Base-by-base conservation (phyloP, 352 stramenopile species). In the Pythium phragmitis region DNA sequence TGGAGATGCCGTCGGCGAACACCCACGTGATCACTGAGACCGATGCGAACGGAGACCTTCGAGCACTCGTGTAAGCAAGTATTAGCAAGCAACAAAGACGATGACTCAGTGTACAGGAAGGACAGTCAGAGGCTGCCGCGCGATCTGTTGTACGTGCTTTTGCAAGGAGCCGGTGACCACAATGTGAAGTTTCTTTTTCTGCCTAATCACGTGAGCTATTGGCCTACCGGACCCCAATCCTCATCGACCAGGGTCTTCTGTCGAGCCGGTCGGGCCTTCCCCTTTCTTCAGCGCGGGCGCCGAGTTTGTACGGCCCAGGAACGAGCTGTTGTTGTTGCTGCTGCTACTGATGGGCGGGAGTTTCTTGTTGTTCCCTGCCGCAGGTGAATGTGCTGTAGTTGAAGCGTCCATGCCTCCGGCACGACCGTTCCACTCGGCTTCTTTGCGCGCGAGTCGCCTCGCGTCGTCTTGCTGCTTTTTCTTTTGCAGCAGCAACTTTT, bases 371-470 rank as follows among this genome's bases (percentile, higher is more conserved):
- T 42, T 67, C 1, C 43, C 47, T 17, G 54, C 28, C 21, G 26
- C 56, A 36, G 60, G 48, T n/a, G 60, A 66, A 6, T 51, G 42
- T n/a, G 58, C 51, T n/a, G 41, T 69, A 19, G 75, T 41, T n/a
- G 41, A 70, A 17, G 75, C 63, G 39, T 96, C 82, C 62, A 94
- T 66, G 0, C 88, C 88, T 8, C 81, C 86, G 0, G 85, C 81
- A 8, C 86, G 81, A 9, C 86, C 86, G 30, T 83, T 73, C 88
- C 86, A 96, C 47, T 93, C 80, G 7, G 83, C 73, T 64, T 96
- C 86, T 73, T 91, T 87, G 23, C 77, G 74, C 2, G 80, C 69
- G 33, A 85, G 69, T 3, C 72, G 71, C 46, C 80, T 78, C 3
- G 69, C 67, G 16, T 92, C 82, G 28, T 91, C 82, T 43, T 80